Conservation (phyloP, 2,329 filamentous ascomycete genomes). For the Fusarium pseudocircinatum region DNA sequence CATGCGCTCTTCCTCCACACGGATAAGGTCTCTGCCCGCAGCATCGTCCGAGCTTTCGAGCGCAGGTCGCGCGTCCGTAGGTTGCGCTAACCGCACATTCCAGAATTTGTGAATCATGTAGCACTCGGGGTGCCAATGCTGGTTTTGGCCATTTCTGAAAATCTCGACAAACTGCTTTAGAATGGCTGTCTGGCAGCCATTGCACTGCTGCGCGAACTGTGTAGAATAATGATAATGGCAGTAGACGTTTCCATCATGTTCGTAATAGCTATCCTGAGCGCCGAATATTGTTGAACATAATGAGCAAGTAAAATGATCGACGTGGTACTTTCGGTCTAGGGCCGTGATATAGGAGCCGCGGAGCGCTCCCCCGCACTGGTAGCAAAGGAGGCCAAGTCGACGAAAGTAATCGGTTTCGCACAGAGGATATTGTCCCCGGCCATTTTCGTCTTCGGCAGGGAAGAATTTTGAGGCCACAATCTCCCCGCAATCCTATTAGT, state of each 20-base stretch:
- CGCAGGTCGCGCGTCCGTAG: slow-evolving; percentile 60
- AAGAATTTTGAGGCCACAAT: slow-evolving; percentile 99
- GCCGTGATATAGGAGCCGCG: slow-evolving; percentile 98
- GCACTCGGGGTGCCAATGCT: slow-evolving; percentile 99
- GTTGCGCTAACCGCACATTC: slow-evolving; percentile 87
- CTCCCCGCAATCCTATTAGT: slow-evolving; percentile 85
- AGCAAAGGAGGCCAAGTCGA: slow-evolving; percentile 88
- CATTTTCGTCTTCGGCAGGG: slow-evolving; percentile 90
- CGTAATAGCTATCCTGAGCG: slow-evolving; percentile 98
- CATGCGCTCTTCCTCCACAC: slow-evolving; percentile 89
- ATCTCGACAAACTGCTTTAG: slow-evolving; percentile 99
- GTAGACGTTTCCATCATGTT: slow-evolving; percentile 95
- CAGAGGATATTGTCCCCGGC: slow-evolving; percentile 87
- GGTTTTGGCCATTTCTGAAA: slow-evolving; percentile 95
- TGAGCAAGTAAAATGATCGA: slow-evolving; percentile 98
- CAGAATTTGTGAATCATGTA: slow-evolving; percentile 99
- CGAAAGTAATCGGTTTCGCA: slow-evolving; percentile 99
- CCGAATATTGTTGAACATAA: slow-evolving; percentile 98
- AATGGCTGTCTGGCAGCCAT: slow-evolving; percentile 96
- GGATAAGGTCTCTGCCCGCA: slow-evolving; percentile 78
- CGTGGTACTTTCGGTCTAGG: slow-evolving; percentile 97
- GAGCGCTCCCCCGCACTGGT: slow-evolving; percentile 89
- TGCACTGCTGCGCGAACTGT: slow-evolving; percentile 94
- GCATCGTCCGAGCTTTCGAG: slow-evolving; percentile 57
- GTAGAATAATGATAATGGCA: slow-evolving; percentile 99